phyloP scores from a whole-genome alignment of 495 filamentous ascomycete genomes.

The Aspergillus hancockii region DNA sequence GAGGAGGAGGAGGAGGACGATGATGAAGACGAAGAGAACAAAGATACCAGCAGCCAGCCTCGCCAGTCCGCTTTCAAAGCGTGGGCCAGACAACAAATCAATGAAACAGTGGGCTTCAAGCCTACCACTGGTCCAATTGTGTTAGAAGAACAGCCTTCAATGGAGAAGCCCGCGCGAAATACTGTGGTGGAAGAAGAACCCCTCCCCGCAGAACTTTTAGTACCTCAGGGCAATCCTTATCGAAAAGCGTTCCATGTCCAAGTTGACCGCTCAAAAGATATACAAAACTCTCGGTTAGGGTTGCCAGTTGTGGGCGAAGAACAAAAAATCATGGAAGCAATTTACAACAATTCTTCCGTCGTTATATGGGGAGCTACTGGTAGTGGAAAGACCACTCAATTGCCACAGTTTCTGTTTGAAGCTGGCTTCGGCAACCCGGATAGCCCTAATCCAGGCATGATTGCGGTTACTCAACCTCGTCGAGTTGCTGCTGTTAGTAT shows the following conservation, averaged over 20 bases:
- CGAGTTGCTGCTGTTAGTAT: slow-evolving; percentile 93
- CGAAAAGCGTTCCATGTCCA: slow-evolving; percentile 76
- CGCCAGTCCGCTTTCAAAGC: slow-evolving; percentile 80
- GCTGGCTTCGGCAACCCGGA: slow-evolving; percentile 81
- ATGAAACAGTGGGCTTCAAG: slow-evolving; percentile 67
- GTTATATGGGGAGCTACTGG: slow-evolving; percentile 96
- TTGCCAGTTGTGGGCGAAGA: slow-evolving; percentile 93
- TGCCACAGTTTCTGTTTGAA: slow-evolving; percentile 94
- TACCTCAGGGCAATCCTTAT: slow-evolving; percentile 55
- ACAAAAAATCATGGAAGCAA: slow-evolving; percentile 97
- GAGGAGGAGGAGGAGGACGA: slow-evolving; percentile 27
- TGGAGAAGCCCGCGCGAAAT: slow-evolving; percentile 31
- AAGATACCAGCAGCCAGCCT: slow-evolving; percentile 40
- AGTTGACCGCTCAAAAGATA: slow-evolving; percentile 68
- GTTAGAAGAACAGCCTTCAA: slow-evolving; percentile 30
- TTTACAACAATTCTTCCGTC: slow-evolving; percentile 81
- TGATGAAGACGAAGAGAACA: slow-evolving; percentile 38
- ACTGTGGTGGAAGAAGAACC: slow-evolving; percentile 70
- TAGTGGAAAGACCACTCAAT: slow-evolving; percentile 95
- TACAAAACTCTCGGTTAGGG: slow-evolving; percentile 75
- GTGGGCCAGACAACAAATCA: slow-evolving; percentile 86
- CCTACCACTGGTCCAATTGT: slow-evolving; percentile 44
- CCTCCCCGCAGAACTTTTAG: slow-evolving; percentile 70
- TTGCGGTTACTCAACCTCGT: slow-evolving; percentile 92
- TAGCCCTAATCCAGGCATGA: slow-evolving; percentile 82